Conservation (phyloP, 192 early-diverging fungal genomes). For the Gamsiella multidivaricata region DNA sequence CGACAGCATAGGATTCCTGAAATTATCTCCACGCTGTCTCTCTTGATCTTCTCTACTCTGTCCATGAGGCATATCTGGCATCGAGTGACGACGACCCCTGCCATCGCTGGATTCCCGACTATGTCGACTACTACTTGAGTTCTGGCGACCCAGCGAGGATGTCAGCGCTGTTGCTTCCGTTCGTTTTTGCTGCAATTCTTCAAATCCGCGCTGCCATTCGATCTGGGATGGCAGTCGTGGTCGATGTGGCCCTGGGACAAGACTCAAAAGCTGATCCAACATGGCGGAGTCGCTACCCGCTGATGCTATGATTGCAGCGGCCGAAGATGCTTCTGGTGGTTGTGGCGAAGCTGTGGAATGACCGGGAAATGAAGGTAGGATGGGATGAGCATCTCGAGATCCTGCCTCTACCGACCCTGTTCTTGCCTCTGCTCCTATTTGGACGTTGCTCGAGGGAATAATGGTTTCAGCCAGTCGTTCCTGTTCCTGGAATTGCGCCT, state of each 20-base stretch:
- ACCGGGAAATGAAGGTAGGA: slow-evolving; percentile 8
- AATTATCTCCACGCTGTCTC: slow-evolving; percentile 33
- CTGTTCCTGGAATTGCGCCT: slow-evolving; percentile 26
- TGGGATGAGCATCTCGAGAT: slow-evolving; percentile 7
- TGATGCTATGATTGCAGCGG: background rate
- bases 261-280: slow-evolving; percentile 32
- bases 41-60: slow-evolving; percentile 40
- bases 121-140: slow-evolving; percentile 34
- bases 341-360: background rate
- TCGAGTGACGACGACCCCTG: slow-evolving; percentile 43
- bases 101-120: slow-evolving; percentile 32
- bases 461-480: slow-evolving; percentile 19
- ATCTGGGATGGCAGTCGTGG: slow-evolving; percentile 36
- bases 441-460: slow-evolving; percentile 23
- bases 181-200: slow-evolving; percentile 27
- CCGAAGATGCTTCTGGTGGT: slow-evolving; percentile 4
- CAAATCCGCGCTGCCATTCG: slow-evolving; percentile 41
- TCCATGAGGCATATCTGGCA: slow-evolving; percentile 45
- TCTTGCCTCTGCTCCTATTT: too few relatives aligned
- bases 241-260: slow-evolving; percentile 26
- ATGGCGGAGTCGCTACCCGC: slow-evolving; percentile 14
- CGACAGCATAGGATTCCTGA: slow-evolving; percentile 33
- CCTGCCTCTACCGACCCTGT: too few relatives aligned
- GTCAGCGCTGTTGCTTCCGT: slow-evolving; percentile 17
- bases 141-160: slow-evolving; percentile 40